A percentile compares a stretch with the other conserved stretches of the same genome.
phyloP scores from a whole-genome alignment of 805 yeast species.

The Starmerella tilneyi region DNA sequence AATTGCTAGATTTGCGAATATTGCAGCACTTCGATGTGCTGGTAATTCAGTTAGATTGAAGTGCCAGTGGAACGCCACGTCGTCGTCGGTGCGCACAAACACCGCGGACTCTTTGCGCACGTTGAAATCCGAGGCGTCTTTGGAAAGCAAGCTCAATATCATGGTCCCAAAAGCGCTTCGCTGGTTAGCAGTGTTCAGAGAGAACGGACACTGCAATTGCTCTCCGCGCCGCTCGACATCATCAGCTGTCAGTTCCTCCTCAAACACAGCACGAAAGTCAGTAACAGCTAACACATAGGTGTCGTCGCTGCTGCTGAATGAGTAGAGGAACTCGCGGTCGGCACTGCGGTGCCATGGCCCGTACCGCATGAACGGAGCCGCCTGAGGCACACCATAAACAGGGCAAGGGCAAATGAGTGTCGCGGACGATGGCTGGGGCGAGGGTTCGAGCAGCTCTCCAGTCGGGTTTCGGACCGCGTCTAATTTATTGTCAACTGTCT shows the following conservation, averaged over 20 bases:
- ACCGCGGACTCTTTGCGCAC: not conserved
- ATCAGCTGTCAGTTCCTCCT: conserved; percentile 1
- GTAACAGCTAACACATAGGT: conserved; percentile 11
- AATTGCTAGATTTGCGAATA: not conserved
- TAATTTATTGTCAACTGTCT: too few relatives aligned
- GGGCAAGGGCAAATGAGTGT: not conserved
- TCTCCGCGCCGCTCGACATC: conserved; percentile 11
- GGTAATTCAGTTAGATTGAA: not conserved
- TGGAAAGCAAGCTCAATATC: not conserved
- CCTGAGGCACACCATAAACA: not conserved
- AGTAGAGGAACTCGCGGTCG: conserved; percentile 2
- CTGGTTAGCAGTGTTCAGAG: conserved; percentile 6
- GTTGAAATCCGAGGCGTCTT: not conserved
- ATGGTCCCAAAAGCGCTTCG: conserved; percentile 1
- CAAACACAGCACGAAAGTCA: conserved; percentile 3
- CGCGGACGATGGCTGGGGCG: not conserved
- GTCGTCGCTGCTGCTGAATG: not conserved
- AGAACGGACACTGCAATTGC: conserved; percentile 10
- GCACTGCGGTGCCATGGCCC: conserved; percentile 9
- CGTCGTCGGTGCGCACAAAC: not conserved
- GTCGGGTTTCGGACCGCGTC: too few relatives aligned
- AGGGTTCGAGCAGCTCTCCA: too few relatives aligned
- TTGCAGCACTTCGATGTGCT: not conserved
- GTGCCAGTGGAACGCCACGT: conserved; percentile 8
- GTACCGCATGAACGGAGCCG: not conserved